Evolutionary conservation across 305 asterid species (phyloP).

Genomic region (Fraxinus angustifolia): DNA sequence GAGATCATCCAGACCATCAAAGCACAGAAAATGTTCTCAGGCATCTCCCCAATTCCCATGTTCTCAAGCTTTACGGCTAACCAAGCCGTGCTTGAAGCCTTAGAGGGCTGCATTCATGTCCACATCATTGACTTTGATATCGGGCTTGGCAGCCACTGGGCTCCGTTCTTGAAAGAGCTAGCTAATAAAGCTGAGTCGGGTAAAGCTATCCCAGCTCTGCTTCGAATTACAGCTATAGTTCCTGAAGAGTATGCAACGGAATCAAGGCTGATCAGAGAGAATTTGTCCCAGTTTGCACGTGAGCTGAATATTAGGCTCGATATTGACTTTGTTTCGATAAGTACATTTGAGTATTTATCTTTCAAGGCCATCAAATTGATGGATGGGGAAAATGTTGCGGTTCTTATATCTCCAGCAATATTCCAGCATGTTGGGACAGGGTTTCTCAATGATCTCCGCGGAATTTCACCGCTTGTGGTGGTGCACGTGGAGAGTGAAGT

Average conservation of each 20-base stretch:
- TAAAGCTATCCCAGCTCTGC: constrained; percentile 34
- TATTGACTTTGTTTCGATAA: constrained; percentile 50
- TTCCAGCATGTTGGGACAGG: constrained; percentile 66
- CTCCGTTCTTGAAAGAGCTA: constrained; percentile 80
- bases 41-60: constrained; percentile 81
- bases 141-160: constrained; percentile 93
- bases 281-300: constrained; percentile 60
- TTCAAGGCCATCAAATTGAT: constrained; percentile 63
- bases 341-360: constrained; percentile 58
- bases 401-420: constrained; percentile 62
- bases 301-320: constrained; percentile 65
- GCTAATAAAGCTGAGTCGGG: constrained; percentile 58
- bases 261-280: constrained; percentile 59
- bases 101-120: constrained; percentile 54
- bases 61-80: constrained; percentile 88
- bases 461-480: constrained; percentile 67
- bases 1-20: constrained; percentile 69
- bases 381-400: constrained; percentile 70
- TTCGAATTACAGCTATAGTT: constrained; percentile 75
- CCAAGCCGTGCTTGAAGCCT: constrained; percentile 83
- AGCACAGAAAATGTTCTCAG: constrained; percentile 64
- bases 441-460: constrained; percentile 66
- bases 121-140: constrained; percentile 90
- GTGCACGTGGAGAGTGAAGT: constrained; percentile 83
- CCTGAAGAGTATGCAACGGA: constrained; percentile 66